Percentiles rank a stretch among this genome's conserved stretches.
Evolutionary conservation across 371 early-diverging fungal species (phyloP).

Genomic region (Mortierella sp.): DNA sequence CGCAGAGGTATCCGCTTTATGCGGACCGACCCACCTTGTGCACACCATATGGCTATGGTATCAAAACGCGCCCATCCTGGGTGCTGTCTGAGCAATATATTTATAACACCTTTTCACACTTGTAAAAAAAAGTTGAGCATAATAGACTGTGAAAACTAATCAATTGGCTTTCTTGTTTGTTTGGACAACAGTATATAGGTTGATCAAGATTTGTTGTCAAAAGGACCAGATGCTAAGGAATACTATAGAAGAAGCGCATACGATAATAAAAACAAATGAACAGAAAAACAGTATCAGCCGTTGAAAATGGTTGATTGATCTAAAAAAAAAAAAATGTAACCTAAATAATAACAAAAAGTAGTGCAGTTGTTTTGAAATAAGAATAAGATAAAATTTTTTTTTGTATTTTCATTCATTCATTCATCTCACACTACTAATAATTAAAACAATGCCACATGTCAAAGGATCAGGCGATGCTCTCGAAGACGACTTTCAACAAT

Average conservation of each 20-base stretch:
- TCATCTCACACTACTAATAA: conserved; percentile 3
- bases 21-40: conserved; percentile 59
- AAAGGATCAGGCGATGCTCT: conserved; percentile 72
- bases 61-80: conserved; percentile 38
- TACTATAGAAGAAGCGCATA: no score
- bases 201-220: no score
- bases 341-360: background rate
- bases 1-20: conserved; percentile 57
- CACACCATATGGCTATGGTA: conserved; percentile 58
- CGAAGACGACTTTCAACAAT: conserved; percentile 75
- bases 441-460: conserved; percentile 39
- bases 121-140: background rate
- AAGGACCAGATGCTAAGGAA: no score
- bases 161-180: background rate
- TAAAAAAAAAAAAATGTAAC: conserved; percentile 6
- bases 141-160: background rate
- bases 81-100: conserved; percentile 52
- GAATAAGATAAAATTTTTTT: conserved; percentile 18
- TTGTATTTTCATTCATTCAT: background rate
- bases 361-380: conserved; percentile 9
- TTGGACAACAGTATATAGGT: background rate
- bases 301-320: no score
- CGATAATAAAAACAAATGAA: background rate
- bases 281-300: background rate
- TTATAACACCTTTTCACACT: background rate